A percentile compares a stretch with the other conserved stretches of the same genome.
These are phyloP conservation scores for Glutinoglossum americanum DNA, from an alignment of 495 filamentous ascomycete species.

Conservation along the genomic window DNA sequence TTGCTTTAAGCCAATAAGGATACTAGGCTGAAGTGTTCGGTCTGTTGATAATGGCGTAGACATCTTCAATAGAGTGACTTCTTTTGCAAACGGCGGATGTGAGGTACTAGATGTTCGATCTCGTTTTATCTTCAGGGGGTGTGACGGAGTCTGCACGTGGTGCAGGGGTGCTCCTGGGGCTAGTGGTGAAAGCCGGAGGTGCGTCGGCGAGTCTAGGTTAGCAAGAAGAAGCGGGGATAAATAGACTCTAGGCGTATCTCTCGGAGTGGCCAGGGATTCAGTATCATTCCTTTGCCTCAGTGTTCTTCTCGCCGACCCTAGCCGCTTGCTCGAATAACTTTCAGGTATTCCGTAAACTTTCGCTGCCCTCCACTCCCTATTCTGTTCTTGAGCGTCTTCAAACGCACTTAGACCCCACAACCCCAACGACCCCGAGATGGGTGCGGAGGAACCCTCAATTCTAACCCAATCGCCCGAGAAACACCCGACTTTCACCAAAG, in stretches of 20 bases:
- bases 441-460: conserved; percentile 49
- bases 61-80: conserved; percentile 77
- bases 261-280: background rate
- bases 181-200: conserved; percentile 47
- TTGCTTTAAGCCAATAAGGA: conserved; percentile 65
- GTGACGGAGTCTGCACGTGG: conserved; percentile 7
- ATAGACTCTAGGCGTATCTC: conserved; percentile 34
- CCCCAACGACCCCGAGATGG: conserved; percentile 31
- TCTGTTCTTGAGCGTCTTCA: conserved; percentile 10
- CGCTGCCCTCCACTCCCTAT: conserved; percentile 47
- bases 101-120: conserved; percentile 22
- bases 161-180: conserved; percentile 15
- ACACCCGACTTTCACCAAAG: conserved; percentile 70
- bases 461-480: conserved; percentile 98
- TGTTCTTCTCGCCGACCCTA: background rate
- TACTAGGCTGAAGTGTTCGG: conserved; percentile 53
- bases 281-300: background rate
- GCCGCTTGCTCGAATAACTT: conserved; percentile 17
- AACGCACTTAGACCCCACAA: conserved; percentile 20
- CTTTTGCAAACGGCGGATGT: conserved; percentile 69
- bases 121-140: conserved; percentile 17
- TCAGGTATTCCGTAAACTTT: conserved; percentile 78
- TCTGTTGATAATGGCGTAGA: conserved; percentile 77
- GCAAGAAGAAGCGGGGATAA: conserved; percentile 69
- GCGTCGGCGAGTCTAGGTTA: conserved; percentile 58